Evolutionary conservation across 495 filamentous ascomycete genomes (phyloP).

Genomic region (Aspergillus nidulans): DNA sequence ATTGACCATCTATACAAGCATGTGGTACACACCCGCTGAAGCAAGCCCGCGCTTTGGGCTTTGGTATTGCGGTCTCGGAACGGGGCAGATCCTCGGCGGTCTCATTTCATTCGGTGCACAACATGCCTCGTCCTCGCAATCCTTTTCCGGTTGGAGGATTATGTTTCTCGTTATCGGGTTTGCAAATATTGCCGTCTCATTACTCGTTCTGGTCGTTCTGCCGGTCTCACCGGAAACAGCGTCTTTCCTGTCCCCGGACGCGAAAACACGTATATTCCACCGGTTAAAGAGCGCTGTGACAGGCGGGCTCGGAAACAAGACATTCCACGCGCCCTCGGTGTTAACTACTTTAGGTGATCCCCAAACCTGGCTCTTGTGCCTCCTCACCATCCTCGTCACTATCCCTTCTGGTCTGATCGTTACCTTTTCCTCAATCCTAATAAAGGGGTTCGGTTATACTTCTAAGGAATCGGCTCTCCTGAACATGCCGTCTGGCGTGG

Average conservation of each 20-base stretch:
- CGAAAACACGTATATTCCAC: constrained; percentile 36
- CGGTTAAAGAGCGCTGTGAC: constrained; percentile 47
- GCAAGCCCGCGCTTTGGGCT: constrained; percentile 57
- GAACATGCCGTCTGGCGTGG: constrained; percentile 60
- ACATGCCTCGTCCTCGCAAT: constrained; percentile 32
- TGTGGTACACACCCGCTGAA: constrained; percentile 62
- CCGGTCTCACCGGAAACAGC: constrained; percentile 51
- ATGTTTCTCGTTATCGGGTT: constrained; percentile 61
- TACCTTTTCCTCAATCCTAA: constrained; percentile 45
- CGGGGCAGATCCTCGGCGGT: constrained; percentile 60
- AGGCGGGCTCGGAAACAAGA: constrained; percentile 41
- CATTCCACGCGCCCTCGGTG: constrained; percentile 33
- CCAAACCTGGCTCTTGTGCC: constrained; percentile 37
- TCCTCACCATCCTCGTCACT: constrained; percentile 43
- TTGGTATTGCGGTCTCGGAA: constrained; percentile 63
- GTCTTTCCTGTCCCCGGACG: constrained; percentile 46
- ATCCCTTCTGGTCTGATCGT: constrained; percentile 50
- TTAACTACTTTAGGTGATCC: constrained; percentile 38
- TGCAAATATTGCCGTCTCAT: constrained; percentile 49
- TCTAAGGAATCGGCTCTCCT: constrained; percentile 48
- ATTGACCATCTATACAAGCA: constrained; percentile 44
- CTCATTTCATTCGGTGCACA: constrained; percentile 60
- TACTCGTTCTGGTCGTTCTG: constrained; percentile 48
- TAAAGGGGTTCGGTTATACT: constrained; percentile 42
- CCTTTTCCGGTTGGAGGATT: constrained; percentile 53